These are phyloP conservation scores for Mentha longifolia DNA, from an alignment of 257 asterid species.

Conservation along the genomic window DNA sequence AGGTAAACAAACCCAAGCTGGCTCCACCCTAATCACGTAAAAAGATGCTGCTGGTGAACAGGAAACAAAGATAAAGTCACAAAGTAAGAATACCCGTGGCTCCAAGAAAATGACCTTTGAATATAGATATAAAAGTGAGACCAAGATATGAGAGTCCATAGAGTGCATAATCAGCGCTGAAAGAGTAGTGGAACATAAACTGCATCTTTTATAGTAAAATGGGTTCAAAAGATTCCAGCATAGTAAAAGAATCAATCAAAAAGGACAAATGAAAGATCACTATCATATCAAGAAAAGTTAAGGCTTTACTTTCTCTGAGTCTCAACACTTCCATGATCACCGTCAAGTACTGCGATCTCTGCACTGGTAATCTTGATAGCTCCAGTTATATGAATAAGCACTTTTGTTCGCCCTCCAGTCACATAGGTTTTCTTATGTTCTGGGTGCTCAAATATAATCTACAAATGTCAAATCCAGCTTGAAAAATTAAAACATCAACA, in stretches of 20 bases:
- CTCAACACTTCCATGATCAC: constrained; percentile 79
- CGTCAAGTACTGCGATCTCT: constrained; percentile 77
- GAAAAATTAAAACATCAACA: constrained; percentile 29
- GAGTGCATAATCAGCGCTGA: neutral
- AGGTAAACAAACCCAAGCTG: neutral
- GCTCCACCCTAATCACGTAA: neutral
- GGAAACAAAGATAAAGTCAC: neutral
- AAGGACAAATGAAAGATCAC: neutral
- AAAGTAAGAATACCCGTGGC: neutral
- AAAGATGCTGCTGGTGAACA: neutral
- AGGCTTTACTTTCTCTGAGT: constrained; percentile 70
- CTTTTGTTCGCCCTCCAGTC: constrained; percentile 90
- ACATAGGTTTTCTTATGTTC: constrained; percentile 74
- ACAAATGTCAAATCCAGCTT: constrained; percentile 23
- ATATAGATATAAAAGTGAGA: neutral
- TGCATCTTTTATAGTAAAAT: neutral
- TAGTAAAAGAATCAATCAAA: constrained; percentile 9
- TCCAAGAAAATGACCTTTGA: neutral
- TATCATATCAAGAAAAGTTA: constrained; percentile 28
- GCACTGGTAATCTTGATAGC: constrained; percentile 61
- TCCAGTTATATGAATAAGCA: constrained; percentile 74
- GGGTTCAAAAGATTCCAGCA: constrained; percentile 21
- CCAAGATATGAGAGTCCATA: constrained; percentile 4
- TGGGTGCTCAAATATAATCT: constrained; percentile 75
- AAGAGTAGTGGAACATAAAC: neutral